phyloP scores from a whole-genome alignment of 331 rosid genomes.

The Erythrophleum ivorense region DNA sequence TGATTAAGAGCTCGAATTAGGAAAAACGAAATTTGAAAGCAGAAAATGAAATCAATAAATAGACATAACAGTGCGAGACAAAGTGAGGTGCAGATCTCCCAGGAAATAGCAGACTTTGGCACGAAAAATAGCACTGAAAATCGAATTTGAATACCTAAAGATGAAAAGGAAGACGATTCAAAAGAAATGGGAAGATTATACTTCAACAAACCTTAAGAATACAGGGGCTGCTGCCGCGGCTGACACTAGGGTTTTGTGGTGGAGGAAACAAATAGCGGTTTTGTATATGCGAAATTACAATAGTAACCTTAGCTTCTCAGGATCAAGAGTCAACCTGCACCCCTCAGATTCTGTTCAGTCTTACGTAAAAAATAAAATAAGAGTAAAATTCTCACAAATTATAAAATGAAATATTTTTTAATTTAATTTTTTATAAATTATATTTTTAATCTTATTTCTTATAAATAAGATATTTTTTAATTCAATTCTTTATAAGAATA shows the following conservation, averaged over 20 bases:
- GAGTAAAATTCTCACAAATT: too few relatives aligned
- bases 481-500: too few relatives aligned
- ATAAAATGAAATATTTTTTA: not conserved
- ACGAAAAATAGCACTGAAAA: not conserved
- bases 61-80: not conserved
- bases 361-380: too few relatives aligned
- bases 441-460: too few relatives aligned
- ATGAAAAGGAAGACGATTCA: not conserved
- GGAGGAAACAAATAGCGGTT: not conserved
- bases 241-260: not conserved
- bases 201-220: not conserved
- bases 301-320: not conserved
- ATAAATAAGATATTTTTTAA: too few relatives aligned
- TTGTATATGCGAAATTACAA: not conserved
- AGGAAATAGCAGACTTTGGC: not conserved
- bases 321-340: not conserved
- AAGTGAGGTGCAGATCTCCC: not conserved
- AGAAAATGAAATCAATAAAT: not conserved
- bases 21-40: not conserved
- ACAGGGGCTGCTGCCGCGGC: not conserved
- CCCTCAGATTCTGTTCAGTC: too few relatives aligned
- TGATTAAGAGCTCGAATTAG: not conserved
- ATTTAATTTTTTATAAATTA: too few relatives aligned
- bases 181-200: too few relatives aligned
- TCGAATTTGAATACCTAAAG: not conserved